Evolutionary conservation across 2,329 filamentous ascomycete species (phyloP), one percentile per base, ranked within the genome.

Genomic region (Fusarium keratoplasticum): DNA sequence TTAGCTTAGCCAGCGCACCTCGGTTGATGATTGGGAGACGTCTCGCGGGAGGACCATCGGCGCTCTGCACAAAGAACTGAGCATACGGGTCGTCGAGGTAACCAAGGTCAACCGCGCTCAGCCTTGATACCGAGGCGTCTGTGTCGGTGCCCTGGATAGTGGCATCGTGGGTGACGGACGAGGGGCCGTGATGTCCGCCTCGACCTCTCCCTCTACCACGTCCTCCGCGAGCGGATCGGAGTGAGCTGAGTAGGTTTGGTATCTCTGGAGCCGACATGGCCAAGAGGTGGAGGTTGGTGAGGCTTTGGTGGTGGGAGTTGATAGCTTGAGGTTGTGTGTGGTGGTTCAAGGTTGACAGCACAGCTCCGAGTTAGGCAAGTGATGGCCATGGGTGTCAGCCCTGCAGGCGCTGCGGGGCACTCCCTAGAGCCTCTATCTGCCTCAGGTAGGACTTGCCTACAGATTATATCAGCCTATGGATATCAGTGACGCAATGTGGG

Each of bases 21-120:
- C 96, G 88, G 80, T 99, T 98, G 79, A 99, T 98, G 71, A 99
- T 94, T 61, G 96, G 96, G 72, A 97, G 88, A 67, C 96, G 88
- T 73, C 93, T 89, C 14, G 90, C 85, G 2, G 86, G 78, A 18
- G 87, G 84, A 69, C 86, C 87, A 54, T 83, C 83, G 16, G 77
- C 63, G 70, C 76, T 80, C 65, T 88, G 85, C 3, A 93, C 91
- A 80, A 98, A 95, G 64, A 87, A 87, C 62, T 85, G 85, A 3
- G 95, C 95, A 83, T 93, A 98, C 0, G 89, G 89, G 80, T 99
- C 96, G 3, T 93, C 84, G 2, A 99, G 86, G 81, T 98, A 98
- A 35, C 95, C 95, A 60, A 95, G 81, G 66, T 93, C 89, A 18
- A 98, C 95, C 14, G 96, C 96, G 81, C 95, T 98, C 82, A 97